Base-by-base conservation (phyloP, 768 basidiomycete genomes). In the Termitomyces sp. region DNA sequence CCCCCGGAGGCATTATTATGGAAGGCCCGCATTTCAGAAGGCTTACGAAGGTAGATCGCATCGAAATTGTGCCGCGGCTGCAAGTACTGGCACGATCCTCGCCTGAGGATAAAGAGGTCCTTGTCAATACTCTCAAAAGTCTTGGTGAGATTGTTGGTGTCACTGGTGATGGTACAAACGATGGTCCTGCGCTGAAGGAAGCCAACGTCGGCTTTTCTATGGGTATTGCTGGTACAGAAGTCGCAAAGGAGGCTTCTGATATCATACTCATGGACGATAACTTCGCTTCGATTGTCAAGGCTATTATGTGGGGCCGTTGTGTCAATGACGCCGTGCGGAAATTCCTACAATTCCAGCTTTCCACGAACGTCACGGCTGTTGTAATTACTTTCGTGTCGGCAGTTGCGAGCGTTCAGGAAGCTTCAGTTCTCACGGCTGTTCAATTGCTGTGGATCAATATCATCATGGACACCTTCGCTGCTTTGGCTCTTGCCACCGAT, bases 221-320 rank as follows among this genome's bases (percentile, higher is more conserved):
- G 93, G 92, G 92, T 63, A 88, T 94, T 62, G 86, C 94, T 30
- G 97, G 97, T 10, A 99, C 97, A 1, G 97, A 99, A 70, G 94
- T 99, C 18, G 95, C 97, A 49, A 98, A 99, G 73, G 95, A 98
- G 71, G 97, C 97, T 1, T 98, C 96, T 7, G 97, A 99, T 66
- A 97, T 99, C 67, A 95, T 98, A 65, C 84, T 98, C 43, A 97
- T 97, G 95, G 91, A 94, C 68, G 94, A 95, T 72, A 95, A 96
- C 69, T 98, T 99, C 69, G 76, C 92, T 4, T 95, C 92, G 2
- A 95, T 99, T 66, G 93, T 98, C 63, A 88, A 93, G 65, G 97
- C 97, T 56, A 97, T 98, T 65, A 94, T 97, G 79, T 98, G 97
- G 96, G 97, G 97, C 44, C 91, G 97, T 50, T 96, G 94, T 66